These are phyloP conservation scores for Cardiospermum halicacabum DNA, from an alignment of 345 rosid species.

Conservation along the genomic window DNA sequence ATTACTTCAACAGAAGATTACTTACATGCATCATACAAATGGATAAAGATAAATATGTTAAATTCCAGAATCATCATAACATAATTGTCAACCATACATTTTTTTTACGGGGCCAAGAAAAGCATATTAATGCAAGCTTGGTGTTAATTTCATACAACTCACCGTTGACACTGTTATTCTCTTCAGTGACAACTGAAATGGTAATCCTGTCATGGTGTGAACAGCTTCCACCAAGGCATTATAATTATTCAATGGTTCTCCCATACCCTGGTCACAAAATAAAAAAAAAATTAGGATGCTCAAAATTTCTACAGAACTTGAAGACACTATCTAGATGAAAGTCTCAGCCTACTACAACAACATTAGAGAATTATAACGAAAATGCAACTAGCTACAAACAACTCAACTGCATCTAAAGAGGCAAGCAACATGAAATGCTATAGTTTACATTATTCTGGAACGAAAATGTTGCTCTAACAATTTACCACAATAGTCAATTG, in stretches of 20 bases:
- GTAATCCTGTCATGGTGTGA: constrained; percentile 60
- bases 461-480: too few species aligned
- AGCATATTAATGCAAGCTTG: not conserved
- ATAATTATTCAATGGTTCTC: constrained; percentile 95
- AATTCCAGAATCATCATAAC: not conserved
- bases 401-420: too few species aligned
- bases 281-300: constrained; percentile 14
- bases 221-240: constrained; percentile 79
- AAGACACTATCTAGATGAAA: not conserved
- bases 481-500: too few species aligned
- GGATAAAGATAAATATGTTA: not conserved
- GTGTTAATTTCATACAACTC: constrained; percentile 19
- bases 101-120: not conserved
- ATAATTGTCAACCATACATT: not conserved
- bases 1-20: not conserved
- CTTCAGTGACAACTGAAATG: constrained; percentile 81
- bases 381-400: too few species aligned
- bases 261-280: constrained; percentile 77
- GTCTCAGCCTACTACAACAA: not conserved
- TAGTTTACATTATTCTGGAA: too few species aligned
- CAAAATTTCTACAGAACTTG: constrained; percentile 3
- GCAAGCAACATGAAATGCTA: too few species aligned
- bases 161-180: constrained; percentile 94
- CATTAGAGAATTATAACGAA: not conserved
- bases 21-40: not conserved